Conservation (phyloP, 2,329 filamentous ascomycete genomes). For the Paecilomyces sp. region DNA sequence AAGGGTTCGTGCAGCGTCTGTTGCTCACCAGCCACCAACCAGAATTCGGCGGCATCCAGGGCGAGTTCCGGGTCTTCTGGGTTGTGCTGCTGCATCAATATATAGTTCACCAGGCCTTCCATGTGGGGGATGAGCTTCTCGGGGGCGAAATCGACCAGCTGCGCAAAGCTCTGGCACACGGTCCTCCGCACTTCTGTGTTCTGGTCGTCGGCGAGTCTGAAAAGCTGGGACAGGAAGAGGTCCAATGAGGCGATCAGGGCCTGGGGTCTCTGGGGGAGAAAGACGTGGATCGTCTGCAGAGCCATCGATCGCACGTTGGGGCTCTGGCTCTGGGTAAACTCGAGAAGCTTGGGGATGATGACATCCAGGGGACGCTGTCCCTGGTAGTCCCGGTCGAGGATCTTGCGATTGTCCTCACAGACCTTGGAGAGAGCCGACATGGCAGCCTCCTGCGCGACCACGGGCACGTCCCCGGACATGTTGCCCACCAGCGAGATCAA, state of each 20-base stretch:
- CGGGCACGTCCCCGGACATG: slow-evolving; percentile 57
- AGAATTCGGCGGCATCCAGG: slow-evolving; percentile 94
- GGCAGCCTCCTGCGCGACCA: slow-evolving; percentile 78
- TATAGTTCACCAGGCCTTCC: slow-evolving; percentile 82
- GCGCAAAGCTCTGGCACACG: slow-evolving; percentile 88
- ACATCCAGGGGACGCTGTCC: slow-evolving; percentile 82
- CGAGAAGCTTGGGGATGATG: slow-evolving; percentile 82
- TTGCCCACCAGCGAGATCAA: slow-evolving; percentile 73
- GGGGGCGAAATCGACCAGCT: slow-evolving; percentile 82
- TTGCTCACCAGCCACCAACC: slow-evolving; percentile 89
- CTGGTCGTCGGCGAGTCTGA: slow-evolving; percentile 68
- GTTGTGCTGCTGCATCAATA: slow-evolving; percentile 79
- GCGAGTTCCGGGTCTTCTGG: slow-evolving; percentile 79
- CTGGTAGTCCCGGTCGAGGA: slow-evolving; percentile 79
- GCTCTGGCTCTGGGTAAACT: slow-evolving; percentile 71
- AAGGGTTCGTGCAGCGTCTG: slow-evolving; percentile 69
- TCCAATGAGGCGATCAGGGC: slow-evolving; percentile 77
- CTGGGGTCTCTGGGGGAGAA: slow-evolving; percentile 76
- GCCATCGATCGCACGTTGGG: slow-evolving; percentile 74
- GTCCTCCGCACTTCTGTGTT: slow-evolving; percentile 80
- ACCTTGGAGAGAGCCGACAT: slow-evolving; percentile 93
- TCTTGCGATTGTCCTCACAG: slow-evolving; percentile 88
- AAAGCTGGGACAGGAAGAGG: slow-evolving; percentile 72
- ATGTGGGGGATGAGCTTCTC: slow-evolving; percentile 89
- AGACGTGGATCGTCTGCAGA: slow-evolving; percentile 81